Percentiles rank a stretch among this genome's conserved stretches.
These are phyloP conservation scores for Meredithiella fracta DNA, from an alignment of 2,329 filamentous ascomycete genomes.

Conservation along the genomic window DNA sequence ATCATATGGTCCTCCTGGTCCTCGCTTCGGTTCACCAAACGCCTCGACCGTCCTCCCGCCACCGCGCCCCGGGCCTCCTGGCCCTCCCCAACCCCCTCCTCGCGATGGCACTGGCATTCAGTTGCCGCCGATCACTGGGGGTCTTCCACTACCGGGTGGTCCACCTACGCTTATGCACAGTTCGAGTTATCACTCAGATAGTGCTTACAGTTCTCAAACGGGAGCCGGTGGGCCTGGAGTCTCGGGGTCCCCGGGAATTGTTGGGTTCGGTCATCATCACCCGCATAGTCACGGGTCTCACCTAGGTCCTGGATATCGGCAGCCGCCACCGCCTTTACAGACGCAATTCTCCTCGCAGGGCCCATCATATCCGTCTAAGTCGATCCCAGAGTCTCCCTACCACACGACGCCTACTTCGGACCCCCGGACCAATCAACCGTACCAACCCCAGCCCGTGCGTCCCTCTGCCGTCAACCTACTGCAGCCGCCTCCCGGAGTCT, in stretches of 20 bases:
- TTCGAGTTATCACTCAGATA: slow-evolving; percentile 11
- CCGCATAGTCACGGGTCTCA: background rate
- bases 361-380: slow-evolving; percentile 1
- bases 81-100: background rate
- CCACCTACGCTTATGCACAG: slow-evolving; percentile 1
- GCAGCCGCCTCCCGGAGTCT: slow-evolving; percentile 5
- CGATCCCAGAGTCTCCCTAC: slow-evolving; percentile 5
- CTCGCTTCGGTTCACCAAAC: background rate
- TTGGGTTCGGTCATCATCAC: background rate
- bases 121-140: background rate
- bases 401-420: background rate
- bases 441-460: slow-evolving; percentile 8
- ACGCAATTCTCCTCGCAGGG: slow-evolving; percentile 3
- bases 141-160: slow-evolving; percentile 9
- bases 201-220: slow-evolving; percentile 1
- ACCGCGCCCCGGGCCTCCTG: background rate
- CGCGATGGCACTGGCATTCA: background rate
- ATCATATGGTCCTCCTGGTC: too few relatives aligned
- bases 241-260: background rate
- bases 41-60: slow-evolving; percentile 1
- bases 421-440: background rate
- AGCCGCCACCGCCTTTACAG: slow-evolving; percentile 7
- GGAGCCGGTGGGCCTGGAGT: background rate
- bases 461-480: slow-evolving; percentile 2
- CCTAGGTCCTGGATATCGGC: background rate